These are phyloP conservation scores for Saussurea involucrata DNA, from an alignment of 129 eudicot genomes.

Conservation along the genomic window DNA sequence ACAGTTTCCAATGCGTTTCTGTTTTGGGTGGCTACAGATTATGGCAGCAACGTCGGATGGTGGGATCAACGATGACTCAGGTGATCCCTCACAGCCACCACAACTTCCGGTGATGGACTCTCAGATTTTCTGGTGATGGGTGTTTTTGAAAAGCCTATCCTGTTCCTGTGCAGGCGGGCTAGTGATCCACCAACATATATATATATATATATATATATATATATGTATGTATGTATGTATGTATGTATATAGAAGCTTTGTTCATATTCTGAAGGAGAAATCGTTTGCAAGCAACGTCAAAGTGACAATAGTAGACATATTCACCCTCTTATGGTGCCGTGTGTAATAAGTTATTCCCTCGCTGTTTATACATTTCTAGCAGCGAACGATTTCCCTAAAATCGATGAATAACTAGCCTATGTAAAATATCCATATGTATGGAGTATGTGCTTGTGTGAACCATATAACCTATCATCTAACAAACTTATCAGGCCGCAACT, in stretches of 20 bases:
- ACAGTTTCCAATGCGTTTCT: too few relatives aligned
- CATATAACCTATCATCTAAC: not conserved
- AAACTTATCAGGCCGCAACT: not conserved
- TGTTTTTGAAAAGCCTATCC: not conserved
- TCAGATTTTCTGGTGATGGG: conserved; percentile 9
- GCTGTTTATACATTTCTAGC: not conserved
- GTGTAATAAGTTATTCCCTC: not conserved
- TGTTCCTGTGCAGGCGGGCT: not conserved
- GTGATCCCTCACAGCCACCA: conserved; percentile 4
- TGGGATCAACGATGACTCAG: too few relatives aligned
- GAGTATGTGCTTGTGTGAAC: not conserved
- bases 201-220: too few relatives aligned
- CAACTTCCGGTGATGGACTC: not conserved
- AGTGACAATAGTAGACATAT: not conserved
- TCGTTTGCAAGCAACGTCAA: not conserved
- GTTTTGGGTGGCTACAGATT: too few relatives aligned
- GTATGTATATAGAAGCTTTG: too few relatives aligned
- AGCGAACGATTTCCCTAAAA: not conserved
- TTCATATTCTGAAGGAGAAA: not conserved
- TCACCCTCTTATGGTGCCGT: not conserved
- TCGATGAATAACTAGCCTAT: not conserved
- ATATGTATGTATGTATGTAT: too few relatives aligned
- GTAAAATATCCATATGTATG: not conserved
- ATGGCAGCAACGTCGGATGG: too few relatives aligned
- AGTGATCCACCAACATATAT: not conserved